Percentiles rank a stretch among this genome's conserved stretches.
These are phyloP conservation scores for Malassezia vespertilionis DNA, from an alignment of 1,284 basidiomycete genomes.

Conservation along the genomic window DNA sequence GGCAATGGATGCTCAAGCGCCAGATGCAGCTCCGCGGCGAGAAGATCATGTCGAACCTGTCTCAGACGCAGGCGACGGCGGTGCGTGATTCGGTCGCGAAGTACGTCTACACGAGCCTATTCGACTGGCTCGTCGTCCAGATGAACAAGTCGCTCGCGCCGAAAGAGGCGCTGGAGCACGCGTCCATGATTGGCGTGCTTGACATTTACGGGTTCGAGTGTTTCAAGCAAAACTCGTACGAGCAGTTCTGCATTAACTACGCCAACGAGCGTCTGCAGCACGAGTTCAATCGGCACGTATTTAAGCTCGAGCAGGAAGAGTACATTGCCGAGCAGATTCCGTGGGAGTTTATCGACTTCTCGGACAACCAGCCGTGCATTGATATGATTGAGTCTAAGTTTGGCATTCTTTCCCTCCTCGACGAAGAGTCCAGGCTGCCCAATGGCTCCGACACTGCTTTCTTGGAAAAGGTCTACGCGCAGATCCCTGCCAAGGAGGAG, in stretches of 20 bases:
- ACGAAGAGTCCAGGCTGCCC: constrained; percentile 95
- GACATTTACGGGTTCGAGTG: constrained; percentile 56
- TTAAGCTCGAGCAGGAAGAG: constrained; percentile 88
- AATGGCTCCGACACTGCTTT: constrained; percentile 86
- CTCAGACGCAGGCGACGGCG: constrained; percentile 78
- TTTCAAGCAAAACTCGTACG: constrained; percentile 68
- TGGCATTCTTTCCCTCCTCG: constrained; percentile 83
- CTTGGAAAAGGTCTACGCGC: constrained; percentile 80
- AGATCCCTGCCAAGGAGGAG: constrained; percentile 67
- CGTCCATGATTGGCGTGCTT: constrained; percentile 97
- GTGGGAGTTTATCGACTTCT: constrained; percentile 99
- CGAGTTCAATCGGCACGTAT: constrained; percentile 60
- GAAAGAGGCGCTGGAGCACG: constrained; percentile 69
- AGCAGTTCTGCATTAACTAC: constrained; percentile 99
- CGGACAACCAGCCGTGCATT: constrained; percentile 94
- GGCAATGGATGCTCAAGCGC: constrained; percentile 97
- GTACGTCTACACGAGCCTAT: constrained; percentile 95
- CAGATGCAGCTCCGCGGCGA: constrained; percentile 88
- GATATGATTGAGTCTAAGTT: constrained; percentile 96
- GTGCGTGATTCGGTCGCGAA: constrained; percentile 95
- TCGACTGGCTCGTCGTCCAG: constrained; percentile 95
- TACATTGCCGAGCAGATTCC: constrained; percentile 96
- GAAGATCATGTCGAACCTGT: constrained; percentile 82
- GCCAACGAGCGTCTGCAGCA: constrained; percentile 87
- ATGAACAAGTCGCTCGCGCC: constrained; percentile 92